A percentile compares a stretch with the other conserved stretches of the same genome.
phyloP scores from a whole-genome alignment of 805 yeast species.

The Starmerella asiatica region DNA sequence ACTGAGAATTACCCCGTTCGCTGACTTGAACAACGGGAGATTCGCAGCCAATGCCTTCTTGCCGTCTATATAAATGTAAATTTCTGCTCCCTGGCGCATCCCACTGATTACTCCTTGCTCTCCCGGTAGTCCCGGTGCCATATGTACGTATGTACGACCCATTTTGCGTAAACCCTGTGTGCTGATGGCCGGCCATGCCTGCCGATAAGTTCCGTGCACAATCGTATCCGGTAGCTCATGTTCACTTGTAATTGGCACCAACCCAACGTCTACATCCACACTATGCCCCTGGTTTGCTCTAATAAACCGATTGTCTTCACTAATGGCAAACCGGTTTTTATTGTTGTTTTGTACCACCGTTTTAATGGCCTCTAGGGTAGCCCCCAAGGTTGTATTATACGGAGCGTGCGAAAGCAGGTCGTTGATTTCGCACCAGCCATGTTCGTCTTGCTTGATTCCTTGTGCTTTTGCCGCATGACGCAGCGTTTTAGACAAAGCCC shows the following conservation, averaged over 20 bases:
- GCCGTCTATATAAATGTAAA: conserved; percentile 51
- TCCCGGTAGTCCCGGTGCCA: conserved; percentile 48
- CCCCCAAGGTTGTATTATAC: conserved; percentile 38
- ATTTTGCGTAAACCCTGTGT: conserved; percentile 50
- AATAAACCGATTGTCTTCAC: conserved; percentile 28
- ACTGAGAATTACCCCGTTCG: conserved; percentile 63
- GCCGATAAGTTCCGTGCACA: conserved; percentile 66
- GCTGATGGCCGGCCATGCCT: conserved; percentile 37
- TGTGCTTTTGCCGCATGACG: conserved; percentile 78
- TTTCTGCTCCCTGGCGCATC: conserved; percentile 43
- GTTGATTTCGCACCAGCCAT: conserved; percentile 51
- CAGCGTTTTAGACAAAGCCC: conserved; percentile 57
- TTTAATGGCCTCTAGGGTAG: conserved; percentile 44
- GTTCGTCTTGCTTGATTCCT: conserved; percentile 43
- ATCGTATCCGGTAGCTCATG: conserved; percentile 39
- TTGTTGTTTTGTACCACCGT: conserved; percentile 50
- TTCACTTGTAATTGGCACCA: conserved; percentile 28
- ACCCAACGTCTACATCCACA: conserved; percentile 35
- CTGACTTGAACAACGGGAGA: conserved; percentile 44
- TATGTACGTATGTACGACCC: conserved; percentile 76
- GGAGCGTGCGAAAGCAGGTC: conserved; percentile 45
- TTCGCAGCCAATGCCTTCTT: conserved; percentile 34
- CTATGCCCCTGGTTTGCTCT: conserved; percentile 95
- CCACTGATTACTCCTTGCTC: conserved; percentile 51
- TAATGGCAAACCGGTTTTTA: conserved; percentile 56